Base-by-base conservation (phyloP, 352 stramenopile genomes). In the Globisporangium heterothallicum region DNA sequence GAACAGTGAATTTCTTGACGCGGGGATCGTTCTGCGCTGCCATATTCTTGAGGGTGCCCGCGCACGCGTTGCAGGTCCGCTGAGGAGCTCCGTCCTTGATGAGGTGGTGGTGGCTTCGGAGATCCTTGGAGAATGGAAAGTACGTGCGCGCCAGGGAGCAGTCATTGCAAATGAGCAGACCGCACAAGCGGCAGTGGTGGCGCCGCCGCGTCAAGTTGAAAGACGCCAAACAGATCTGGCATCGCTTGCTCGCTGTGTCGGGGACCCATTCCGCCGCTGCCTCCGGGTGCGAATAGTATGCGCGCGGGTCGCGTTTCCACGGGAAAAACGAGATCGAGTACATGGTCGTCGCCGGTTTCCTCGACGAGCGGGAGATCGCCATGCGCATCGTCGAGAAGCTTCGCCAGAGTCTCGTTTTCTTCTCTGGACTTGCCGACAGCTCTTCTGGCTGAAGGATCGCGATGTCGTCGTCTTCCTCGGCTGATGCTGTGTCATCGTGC, bases 161-260 rank as follows among this genome's bases (percentile, higher is more conserved):
- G 34, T 82, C 67, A 29, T 74, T 75, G 56, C 79, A 91, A 43
- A 86, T 72, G 14, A 93, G 53, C 26, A 80, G 74, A 0, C 81
- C 81, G 14, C 78, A 92, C 25, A 88, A 54, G 4, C 88, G 76
- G 50, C 88, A 96, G 57, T 96, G 85, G 43, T 97, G 88, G n/a
- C 82, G 68, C 45, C 82, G 74, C 25, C 80, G 83, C 25, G 63
- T 77, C 6, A 90, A 53, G 9, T 69, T 76, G 46, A 90, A 90
- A 0, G 63, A 43, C 29, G 64, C 41, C 18, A 79, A 40, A 40
- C 79, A 90, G 44, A 83, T 76, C 53, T 83, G 73, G 63, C 80
- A 91, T 19, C 74, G 64, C 10, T 72, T 48, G 62, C 74, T 84
- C 21, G 72, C 67, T 14, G 75, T 84, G 55, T 90, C 79, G 5